Evolutionary conservation across 257 asterid species (phyloP).

Genomic region (Solanum clarkiae): DNA sequence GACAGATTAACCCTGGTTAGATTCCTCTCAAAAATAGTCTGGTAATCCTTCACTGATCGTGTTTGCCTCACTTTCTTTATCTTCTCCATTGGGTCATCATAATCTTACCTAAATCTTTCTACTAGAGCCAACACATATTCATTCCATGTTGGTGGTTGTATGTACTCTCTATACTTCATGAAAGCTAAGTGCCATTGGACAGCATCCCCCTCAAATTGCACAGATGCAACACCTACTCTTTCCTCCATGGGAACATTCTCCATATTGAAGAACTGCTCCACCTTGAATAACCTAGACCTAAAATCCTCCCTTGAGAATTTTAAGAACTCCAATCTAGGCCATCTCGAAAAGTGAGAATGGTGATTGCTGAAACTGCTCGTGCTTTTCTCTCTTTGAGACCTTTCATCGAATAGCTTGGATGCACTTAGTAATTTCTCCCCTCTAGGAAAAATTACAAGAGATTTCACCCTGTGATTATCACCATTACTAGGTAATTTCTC

Average conservation of each 20-base stretch:
- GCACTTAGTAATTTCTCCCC: fast-evolving
- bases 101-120: not conserved
- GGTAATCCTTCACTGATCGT: too few species aligned
- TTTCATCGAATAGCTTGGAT: not conserved
- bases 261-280: not conserved
- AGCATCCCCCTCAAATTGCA: not conserved
- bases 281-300: not conserved
- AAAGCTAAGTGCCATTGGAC: not conserved
- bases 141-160: not conserved
- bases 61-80: too few species aligned
- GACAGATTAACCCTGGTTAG: too few species aligned
- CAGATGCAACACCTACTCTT: not conserved
- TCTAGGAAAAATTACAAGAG: not conserved
- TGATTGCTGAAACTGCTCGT: not conserved
- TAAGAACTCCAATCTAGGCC: not conserved
- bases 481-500: too few species aligned
- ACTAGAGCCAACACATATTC: not conserved
- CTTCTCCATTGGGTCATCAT: not conserved
- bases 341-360: not conserved
- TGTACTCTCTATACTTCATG: not conserved
- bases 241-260: not conserved
- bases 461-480: too few species aligned
- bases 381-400: not conserved
- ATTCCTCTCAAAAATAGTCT: not conserved
- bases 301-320: not conserved